A percentile compares a stretch with the other conserved stretches of the same genome.
Conservation (phyloP, 169 alveolate species). For the Perkinsus marinus region DNA sequence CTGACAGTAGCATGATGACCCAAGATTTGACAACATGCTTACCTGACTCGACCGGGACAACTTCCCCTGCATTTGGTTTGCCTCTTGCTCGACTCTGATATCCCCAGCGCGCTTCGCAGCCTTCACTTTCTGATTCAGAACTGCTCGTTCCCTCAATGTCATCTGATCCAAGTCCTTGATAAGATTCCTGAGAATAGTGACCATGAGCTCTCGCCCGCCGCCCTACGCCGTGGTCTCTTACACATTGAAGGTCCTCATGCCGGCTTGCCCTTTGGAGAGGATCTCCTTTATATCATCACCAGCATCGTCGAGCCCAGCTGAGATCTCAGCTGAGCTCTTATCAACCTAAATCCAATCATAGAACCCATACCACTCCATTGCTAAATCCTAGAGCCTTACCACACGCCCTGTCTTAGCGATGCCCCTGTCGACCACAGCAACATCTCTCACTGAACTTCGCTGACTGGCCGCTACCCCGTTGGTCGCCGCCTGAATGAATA, state of each 20-base stretch:
- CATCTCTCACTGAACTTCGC: background rate
- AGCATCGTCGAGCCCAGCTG: background rate
- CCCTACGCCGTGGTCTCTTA: background rate
- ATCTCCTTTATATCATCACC: background rate
- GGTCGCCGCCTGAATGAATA: background rate
- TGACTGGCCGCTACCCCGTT: background rate
- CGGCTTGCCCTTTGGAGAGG: background rate
- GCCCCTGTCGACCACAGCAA: background rate
- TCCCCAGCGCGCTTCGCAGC: background rate
- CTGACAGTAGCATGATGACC: background rate
- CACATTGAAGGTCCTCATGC: background rate
- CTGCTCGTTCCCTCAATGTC: background rate
- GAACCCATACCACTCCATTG: background rate
- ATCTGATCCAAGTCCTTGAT: background rate
- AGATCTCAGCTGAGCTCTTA: background rate
- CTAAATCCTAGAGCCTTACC: background rate
- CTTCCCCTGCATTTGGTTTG: background rate
- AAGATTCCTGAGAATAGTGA: background rate
- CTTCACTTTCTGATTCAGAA: background rate
- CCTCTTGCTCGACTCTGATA: background rate
- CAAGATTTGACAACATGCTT: no score
- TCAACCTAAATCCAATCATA: background rate
- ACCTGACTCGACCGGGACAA: background rate
- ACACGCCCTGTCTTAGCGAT: background rate
- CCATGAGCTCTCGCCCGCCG: background rate